These are phyloP conservation scores for Harrya chromipes DNA, from an alignment of 768 basidiomycete genomes.

Conservation along the genomic window DNA sequence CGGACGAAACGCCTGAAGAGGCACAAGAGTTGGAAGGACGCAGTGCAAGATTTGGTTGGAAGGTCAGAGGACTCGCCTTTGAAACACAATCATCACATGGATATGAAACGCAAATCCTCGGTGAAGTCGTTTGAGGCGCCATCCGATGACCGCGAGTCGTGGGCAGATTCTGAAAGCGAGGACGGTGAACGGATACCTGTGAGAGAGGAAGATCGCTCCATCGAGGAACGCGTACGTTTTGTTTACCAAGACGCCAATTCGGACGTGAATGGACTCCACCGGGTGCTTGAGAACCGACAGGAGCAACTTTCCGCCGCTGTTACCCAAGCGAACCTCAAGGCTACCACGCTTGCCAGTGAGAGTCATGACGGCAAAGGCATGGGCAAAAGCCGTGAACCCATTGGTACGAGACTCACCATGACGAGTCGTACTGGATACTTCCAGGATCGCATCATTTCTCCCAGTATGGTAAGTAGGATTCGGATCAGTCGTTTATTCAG, in stretches of 20 bases:
- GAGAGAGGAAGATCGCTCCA: slow-evolving; percentile 70
- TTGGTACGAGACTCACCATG: slow-evolving; percentile 91
- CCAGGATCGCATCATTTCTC: slow-evolving; percentile 90
- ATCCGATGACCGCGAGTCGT: slow-evolving; percentile 45
- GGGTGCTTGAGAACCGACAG: slow-evolving; percentile 46
- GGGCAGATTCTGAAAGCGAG: slow-evolving; percentile 53
- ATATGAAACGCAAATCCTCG: slow-evolving; percentile 30
- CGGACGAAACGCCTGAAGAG: slow-evolving; percentile 44
- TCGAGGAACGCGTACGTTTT: slow-evolving; percentile 70
- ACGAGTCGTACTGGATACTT: slow-evolving; percentile 92
- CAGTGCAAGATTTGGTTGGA: slow-evolving; percentile 45
- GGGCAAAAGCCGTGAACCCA: slow-evolving; percentile 49
- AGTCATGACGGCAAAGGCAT: slow-evolving; percentile 27
- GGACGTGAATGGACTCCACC: slow-evolving; percentile 14
- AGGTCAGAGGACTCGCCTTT: slow-evolving; percentile 32
- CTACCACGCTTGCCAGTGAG: slow-evolving; percentile 35
- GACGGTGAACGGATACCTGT: slow-evolving; percentile 44
- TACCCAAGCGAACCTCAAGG: slow-evolving; percentile 47
- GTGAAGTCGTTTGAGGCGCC: slow-evolving; percentile 21
- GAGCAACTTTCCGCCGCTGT: slow-evolving; percentile 50
- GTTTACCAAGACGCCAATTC: slow-evolving; percentile 36
- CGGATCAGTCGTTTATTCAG: slow-evolving; percentile 1
- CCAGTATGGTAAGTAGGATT: slow-evolving; percentile 78
- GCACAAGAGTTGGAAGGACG: slow-evolving; percentile 59
- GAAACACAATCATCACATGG: slow-evolving; percentile 18